phyloP scores from a whole-genome alignment of 1,139 yeast species.

The Scheffersomyces lignicola region DNA sequence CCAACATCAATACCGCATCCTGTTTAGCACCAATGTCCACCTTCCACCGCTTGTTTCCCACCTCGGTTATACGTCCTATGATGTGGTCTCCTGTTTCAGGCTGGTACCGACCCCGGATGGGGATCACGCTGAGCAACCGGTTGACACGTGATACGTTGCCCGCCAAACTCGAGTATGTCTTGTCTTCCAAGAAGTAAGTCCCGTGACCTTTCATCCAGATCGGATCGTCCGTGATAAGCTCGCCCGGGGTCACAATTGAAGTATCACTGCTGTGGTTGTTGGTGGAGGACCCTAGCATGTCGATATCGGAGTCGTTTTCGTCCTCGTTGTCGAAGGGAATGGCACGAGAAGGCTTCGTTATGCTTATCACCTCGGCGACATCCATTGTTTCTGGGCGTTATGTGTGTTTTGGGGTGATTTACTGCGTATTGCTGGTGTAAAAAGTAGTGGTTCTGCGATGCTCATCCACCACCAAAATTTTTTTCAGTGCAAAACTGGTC shows the following conservation, averaged over 20 bases:
- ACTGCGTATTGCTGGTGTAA: too few relatives aligned
- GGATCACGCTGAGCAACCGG: slow-evolving; percentile 79
- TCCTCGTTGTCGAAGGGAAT: slow-evolving; percentile 11
- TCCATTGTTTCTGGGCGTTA: slow-evolving; percentile 16
- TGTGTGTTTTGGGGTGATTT: neutral
- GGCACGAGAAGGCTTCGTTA: slow-evolving; percentile 31
- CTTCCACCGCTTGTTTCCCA: slow-evolving; percentile 92
- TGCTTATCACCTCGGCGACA: slow-evolving; percentile 36
- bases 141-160: slow-evolving; percentile 88
- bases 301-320: slow-evolving; percentile 27
- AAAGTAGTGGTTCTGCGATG: too few relatives aligned
- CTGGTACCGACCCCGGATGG: slow-evolving; percentile 80
- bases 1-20: slow-evolving; percentile 88
- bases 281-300: slow-evolving; percentile 21
- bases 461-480: too few relatives aligned
- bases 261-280: slow-evolving; percentile 20
- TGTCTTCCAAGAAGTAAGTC: slow-evolving; percentile 71
- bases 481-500: too few relatives aligned
- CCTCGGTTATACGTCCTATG: slow-evolving; percentile 92
- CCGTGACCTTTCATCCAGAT: slow-evolving; percentile 99
- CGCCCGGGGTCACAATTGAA: slow-evolving; percentile 89
- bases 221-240: slow-evolving; percentile 90
- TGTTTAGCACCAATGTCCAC: slow-evolving; percentile 94
- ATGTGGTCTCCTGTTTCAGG: slow-evolving; percentile 98
- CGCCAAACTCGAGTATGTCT: slow-evolving; percentile 88